Conservation (phyloP, 306 rosid species). For the Ochetophila trinervis region DNA sequence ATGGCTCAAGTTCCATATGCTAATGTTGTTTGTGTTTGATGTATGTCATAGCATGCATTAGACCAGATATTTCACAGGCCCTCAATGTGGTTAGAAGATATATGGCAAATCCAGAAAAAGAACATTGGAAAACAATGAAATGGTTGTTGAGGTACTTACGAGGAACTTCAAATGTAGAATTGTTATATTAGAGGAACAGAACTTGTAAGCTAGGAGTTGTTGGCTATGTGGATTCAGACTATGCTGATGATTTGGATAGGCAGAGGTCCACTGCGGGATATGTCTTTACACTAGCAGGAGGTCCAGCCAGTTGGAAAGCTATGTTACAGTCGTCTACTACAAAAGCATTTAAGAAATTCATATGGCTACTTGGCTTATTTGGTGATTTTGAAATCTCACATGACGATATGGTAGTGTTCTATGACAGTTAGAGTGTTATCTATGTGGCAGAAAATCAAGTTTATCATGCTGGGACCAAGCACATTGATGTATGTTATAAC, state of each 20-base stretch:
- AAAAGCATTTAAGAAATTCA: neutral
- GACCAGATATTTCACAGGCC: neutral
- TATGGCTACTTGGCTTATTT: neutral
- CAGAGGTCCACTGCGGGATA: neutral
- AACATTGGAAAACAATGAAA: neutral
- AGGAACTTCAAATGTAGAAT: neutral
- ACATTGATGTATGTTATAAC: neutral
- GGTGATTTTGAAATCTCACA: neutral
- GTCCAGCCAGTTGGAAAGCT: neutral
- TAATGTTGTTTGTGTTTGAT: neutral
- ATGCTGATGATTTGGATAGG: neutral
- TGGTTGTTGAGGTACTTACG: neutral
- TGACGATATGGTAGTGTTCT: neutral
- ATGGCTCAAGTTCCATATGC: neutral
- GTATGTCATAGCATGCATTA: neutral
- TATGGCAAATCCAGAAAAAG: neutral
- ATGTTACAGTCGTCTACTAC: neutral
- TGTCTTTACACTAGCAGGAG: neutral
- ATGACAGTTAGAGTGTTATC: neutral
- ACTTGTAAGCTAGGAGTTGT: neutral
- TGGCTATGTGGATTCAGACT: neutral
- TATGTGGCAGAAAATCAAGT: neutral
- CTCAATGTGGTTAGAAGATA: neutral
- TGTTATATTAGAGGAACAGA: neutral
- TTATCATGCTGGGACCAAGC: neutral